Base-by-base conservation (phyloP, 2,329 filamentous ascomycete genomes). In the Coccinonectria pachysandricola region DNA sequence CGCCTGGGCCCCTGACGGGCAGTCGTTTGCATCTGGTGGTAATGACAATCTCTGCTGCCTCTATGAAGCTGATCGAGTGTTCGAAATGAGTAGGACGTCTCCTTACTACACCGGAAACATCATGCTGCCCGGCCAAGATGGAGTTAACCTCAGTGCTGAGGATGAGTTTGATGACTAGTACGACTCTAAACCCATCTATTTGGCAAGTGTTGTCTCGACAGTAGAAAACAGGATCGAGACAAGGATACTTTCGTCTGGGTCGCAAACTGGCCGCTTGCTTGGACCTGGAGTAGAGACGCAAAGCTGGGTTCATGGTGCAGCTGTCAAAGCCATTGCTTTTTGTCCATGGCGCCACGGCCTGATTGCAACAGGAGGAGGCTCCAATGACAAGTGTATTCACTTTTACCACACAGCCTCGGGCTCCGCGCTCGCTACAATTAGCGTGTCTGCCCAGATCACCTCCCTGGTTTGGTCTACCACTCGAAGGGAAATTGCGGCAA, bases 301-400 rank as follows among this genome's bases (percentile, higher is more conserved):
- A 50, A 69, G 69, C 16, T 91, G 85, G 71, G 54, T 64, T 8
- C 85, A 98, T 50, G 74, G 74, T 14, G 88, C 88, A 1, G 91
- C 91, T 3, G 82, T 96, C 40, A 98, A 98, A 55, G 91, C 91
- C 16, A 91, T 96, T 42, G 86, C 91, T 2, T 96, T 96, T 55
- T 93, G 88, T 37, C 88, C 91, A 1, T 98, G 87, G 88, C 81
- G 88, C 30, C 73, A 81, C 13, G 81, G 79, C 4, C 67, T 98
- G 4, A 57, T 98, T 19, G 91, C 91, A 9, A 92, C 88, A 2
- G 86, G 91, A 3, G 88, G 91, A 19, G 91, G 91, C 13, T 88
- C 83, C 23, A 93, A 92, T 46, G 88, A 98, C 58, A 84, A 85
- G 43, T 85, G 85, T 52, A 94, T 98, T 31, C 87, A 93, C 56